These are phyloP conservation scores for Cryptococcus depauperatus DNA, from an alignment of 1,284 basidiomycete genomes.

Conservation along the genomic window DNA sequence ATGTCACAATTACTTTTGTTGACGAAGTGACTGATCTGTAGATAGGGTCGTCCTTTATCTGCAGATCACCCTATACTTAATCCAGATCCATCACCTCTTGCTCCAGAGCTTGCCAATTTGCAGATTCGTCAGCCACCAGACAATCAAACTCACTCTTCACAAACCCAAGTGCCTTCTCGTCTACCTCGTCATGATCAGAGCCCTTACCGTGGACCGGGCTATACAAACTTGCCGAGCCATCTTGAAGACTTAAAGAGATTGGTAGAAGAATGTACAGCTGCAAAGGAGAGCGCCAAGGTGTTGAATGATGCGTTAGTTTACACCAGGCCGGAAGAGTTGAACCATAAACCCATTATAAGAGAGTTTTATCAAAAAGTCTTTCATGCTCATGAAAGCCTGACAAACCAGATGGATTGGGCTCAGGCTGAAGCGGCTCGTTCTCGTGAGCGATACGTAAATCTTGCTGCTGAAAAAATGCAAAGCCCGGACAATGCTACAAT, in stretches of 20 bases:
- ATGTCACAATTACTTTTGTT: slow-evolving; percentile 7
- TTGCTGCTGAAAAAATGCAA: slow-evolving; percentile 11
- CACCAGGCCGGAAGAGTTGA: slow-evolving; percentile 31
- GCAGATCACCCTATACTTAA: slow-evolving; percentile 30
- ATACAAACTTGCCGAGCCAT: slow-evolving; percentile 31
- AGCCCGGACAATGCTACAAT: background rate
- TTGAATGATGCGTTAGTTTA: slow-evolving; percentile 34
- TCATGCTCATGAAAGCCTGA: slow-evolving; percentile 41
- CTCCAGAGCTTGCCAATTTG: slow-evolving; percentile 6
- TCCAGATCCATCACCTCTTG: slow-evolving; percentile 12
- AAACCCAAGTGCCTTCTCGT: slow-evolving; percentile 7
- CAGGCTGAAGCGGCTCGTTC: slow-evolving; percentile 43
- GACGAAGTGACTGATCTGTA: background rate
- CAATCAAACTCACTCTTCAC: slow-evolving; percentile 10
- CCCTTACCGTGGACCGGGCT: slow-evolving; percentile 18
- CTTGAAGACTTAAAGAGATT: slow-evolving; percentile 34
- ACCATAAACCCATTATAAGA: slow-evolving; percentile 28
- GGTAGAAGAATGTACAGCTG: slow-evolving; percentile 33
- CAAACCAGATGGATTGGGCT: slow-evolving; percentile 47
- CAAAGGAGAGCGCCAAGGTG: slow-evolving; percentile 34
- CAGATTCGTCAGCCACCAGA: slow-evolving; percentile 8
- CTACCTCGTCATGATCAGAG: background rate
- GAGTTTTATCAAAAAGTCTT: slow-evolving; percentile 45
- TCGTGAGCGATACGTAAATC: slow-evolving; percentile 20
- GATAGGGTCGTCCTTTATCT: slow-evolving; percentile 35